Conservation (phyloP, 129 eudicot species). For the Scalesia atractyloides region DNA sequence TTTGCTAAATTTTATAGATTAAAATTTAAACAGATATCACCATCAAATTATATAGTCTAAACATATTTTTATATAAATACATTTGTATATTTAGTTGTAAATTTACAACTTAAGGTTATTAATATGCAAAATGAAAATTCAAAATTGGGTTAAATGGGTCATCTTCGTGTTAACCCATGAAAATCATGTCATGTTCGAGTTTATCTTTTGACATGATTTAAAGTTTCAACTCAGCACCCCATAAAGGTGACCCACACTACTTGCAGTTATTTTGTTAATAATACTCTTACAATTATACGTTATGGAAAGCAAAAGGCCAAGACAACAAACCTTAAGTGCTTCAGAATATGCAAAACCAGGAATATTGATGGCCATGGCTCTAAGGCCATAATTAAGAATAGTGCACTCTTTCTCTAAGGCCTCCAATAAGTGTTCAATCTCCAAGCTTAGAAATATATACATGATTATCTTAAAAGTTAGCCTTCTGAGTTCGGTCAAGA, state of each 20-base stretch:
- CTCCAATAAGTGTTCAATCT: conserved; percentile 55
- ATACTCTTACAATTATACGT: not conserved
- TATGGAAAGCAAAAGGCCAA: not conserved
- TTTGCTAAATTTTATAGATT: not conserved
- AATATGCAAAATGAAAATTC: not conserved
- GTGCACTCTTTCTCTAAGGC: conserved; percentile 68
- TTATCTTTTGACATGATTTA: not conserved
- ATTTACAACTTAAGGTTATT: not conserved
- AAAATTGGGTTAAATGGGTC: not conserved
- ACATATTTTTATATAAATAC: not conserved
- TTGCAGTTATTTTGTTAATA: not conserved
- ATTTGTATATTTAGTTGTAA: not conserved
- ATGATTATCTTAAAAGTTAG: conserved; percentile 70
- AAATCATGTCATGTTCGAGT: not conserved
- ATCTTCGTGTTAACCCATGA: not conserved
- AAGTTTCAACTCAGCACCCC: not conserved
- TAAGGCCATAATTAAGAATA: conserved; percentile 61
- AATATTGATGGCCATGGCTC: conserved; percentile 76
- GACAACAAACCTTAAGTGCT: conserved; percentile 67
- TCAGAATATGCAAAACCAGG: conserved; percentile 81
- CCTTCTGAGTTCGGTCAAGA: conserved; percentile 60
- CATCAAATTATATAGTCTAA: not conserved
- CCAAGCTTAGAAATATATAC: conserved; percentile 72
- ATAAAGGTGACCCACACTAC: not conserved
- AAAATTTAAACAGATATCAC: not conserved